These are phyloP conservation scores for Trametes cinnabarina DNA, from an alignment of 768 basidiomycete genomes.

Conservation along the genomic window DNA sequence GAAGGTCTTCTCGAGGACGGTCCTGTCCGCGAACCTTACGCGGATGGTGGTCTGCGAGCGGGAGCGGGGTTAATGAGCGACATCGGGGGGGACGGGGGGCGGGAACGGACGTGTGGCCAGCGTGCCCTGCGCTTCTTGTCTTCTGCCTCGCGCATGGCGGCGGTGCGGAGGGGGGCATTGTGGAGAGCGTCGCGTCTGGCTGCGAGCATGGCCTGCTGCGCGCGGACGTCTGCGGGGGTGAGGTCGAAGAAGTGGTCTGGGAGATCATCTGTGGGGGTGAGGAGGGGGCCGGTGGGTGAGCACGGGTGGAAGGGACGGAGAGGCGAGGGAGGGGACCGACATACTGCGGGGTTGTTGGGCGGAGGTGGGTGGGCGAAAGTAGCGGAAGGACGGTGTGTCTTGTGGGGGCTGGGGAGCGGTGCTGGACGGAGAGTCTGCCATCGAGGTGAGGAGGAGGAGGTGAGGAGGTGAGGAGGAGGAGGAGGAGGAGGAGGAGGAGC, in stretches of 20 bases:
- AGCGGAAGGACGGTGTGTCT: constrained; percentile 14
- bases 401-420: background rate
- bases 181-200: constrained; percentile 60
- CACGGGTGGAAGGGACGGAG: background rate
- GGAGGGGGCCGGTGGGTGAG: background rate
- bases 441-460: background rate
- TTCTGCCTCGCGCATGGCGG: constrained; percentile 59
- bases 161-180: constrained; percentile 70
- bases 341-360: constrained; percentile 14
- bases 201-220: constrained; percentile 59
- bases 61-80: background rate
- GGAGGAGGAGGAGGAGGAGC: background rate
- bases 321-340: constrained; percentile 7
- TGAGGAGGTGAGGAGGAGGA: background rate
- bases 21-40: constrained; percentile 77
- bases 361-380: constrained; percentile 24
- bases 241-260: constrained; percentile 77
- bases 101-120: constrained; percentile 74
- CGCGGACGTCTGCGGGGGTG: constrained; percentile 66
- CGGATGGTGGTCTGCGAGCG: constrained; percentile 70
- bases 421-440: background rate
- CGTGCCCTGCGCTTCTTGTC: constrained; percentile 58
- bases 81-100: background rate
- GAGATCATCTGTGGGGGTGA: constrained; percentile 40
- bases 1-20: constrained; percentile 76